Percentiles rank a stretch among this genome's conserved stretches.
phyloP scores from a whole-genome alignment of 352 stramenopile species.

The Aphanomyces invadans region DNA sequence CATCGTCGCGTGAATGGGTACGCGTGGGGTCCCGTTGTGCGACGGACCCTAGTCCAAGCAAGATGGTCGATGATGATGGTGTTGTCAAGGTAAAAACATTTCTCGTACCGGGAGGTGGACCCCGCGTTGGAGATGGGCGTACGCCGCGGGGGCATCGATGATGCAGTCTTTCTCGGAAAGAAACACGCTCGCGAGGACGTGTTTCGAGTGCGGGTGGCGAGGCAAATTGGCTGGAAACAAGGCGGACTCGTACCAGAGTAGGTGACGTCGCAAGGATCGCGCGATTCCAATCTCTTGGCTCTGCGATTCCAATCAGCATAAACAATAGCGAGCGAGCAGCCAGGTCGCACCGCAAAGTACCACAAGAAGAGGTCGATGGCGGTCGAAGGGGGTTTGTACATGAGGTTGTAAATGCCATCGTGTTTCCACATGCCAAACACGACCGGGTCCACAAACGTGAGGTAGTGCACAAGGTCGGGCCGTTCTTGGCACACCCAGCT shows the following conservation, averaged over 20 bases:
- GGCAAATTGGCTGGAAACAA: slow-evolving; percentile 1
- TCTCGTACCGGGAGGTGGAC: background rate
- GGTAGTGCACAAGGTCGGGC: background rate
- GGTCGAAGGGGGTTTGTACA: background rate
- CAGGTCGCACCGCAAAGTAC: slow-evolving; percentile 1
- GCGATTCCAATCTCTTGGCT: slow-evolving; percentile 13
- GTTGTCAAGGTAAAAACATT: background rate
- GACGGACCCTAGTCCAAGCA: background rate
- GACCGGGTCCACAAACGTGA: slow-evolving; percentile 1
- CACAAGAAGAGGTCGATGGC: background rate
- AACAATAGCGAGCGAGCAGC: background rate
- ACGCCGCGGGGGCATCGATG: background rate
- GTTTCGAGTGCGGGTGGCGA: background rate
- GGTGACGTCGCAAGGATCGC: background rate
- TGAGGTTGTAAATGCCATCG: slow-evolving; percentile 12
- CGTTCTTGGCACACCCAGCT: slow-evolving; percentile 11
- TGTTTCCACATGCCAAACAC: slow-evolving; percentile 1
- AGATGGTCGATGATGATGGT: no score
- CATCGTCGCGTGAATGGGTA: background rate
- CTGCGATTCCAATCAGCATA: background rate
- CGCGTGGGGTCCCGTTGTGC: background rate
- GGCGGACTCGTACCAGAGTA: slow-evolving; percentile 1
- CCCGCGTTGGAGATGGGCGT: background rate
- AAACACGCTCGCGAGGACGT: slow-evolving; percentile 1
- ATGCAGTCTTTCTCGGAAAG: slow-evolving; percentile 10